Evolutionary conservation across 768 basidiomycete species (phyloP), one percentile per base, ranked within the genome.

Genomic region (Boletus insuetus): DNA sequence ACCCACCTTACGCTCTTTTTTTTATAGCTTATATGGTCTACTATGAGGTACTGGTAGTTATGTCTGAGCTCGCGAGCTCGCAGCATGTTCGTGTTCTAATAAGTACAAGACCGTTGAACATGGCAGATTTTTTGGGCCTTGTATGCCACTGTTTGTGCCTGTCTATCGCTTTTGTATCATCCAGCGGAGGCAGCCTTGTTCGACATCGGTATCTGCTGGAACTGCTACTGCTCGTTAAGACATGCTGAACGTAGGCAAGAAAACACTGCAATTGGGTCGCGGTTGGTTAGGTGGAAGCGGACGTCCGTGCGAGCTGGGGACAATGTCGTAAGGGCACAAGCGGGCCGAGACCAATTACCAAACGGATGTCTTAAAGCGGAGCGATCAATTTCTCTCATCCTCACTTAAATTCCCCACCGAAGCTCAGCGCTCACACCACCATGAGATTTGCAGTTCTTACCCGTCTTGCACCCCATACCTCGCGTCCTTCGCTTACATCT

Each of bases 1-100:
- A 45, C 47, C 41, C 48, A 46, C 49, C 47, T 49, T 58, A 52
- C 60, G 26, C 49, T 65, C 19, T 54, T 64, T 48, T 54, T 35
- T 43, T 55, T 71, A 24, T 22, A 71, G 70, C 55, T 73, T 71
- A 73, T 66, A 58, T 67, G 63, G 59, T 70, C 61, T 65, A 71
- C 63, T 71, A 71, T 64, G 69, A 62, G 41, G 56, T 68, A 64
- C 56, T 42, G 43, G 43, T 62, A 58, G 56, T 61, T 62, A 56
- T 65, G 61, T 63, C 51, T 58, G n/a, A n/a, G n/a, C n/a, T n/a
- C n/a, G n/a, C n/a, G 63, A 55, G 44, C 45, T 49, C 53, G 49
- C 53, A 59, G 47, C 52, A 57, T 50, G 53, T 24, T 55, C 52
- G 51, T 64, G 66, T 66, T 61, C 56, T 67, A 70, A 69, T 66